A percentile compares a stretch with the other conserved stretches of the same genome.
These are phyloP conservation scores for Lentinula aciculospora DNA, from an alignment of 768 basidiomycete species.

Conservation along the genomic window DNA sequence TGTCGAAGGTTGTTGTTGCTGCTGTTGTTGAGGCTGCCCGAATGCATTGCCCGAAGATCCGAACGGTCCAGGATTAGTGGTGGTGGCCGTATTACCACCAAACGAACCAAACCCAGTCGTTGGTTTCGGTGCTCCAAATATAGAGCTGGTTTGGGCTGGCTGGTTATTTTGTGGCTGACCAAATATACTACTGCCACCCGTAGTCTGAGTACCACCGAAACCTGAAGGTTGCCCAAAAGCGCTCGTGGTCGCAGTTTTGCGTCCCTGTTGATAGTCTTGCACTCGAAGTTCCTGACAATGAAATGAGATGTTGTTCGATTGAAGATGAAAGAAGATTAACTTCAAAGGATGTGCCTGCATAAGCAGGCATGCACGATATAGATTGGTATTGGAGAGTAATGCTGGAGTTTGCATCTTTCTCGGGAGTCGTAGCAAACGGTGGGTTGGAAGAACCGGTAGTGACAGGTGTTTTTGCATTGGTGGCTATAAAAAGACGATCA, in stretches of 20 bases:
- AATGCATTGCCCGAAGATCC: slow-evolving; percentile 43
- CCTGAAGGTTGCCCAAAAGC: slow-evolving; percentile 52
- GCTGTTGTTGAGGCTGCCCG: slow-evolving; percentile 32
- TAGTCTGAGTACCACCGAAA: slow-evolving; percentile 39
- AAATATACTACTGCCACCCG: slow-evolving; percentile 38
- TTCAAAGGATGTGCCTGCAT: slow-evolving; percentile 74
- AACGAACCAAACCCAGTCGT: slow-evolving; percentile 74
- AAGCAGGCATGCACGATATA: slow-evolving; percentile 76
- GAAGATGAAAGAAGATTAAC: slow-evolving; percentile 30
- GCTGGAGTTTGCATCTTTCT: slow-evolving; percentile 57
- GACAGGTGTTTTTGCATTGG: slow-evolving; percentile 37
- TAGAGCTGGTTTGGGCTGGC: slow-evolving; percentile 15
- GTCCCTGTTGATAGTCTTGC: slow-evolving; percentile 72
- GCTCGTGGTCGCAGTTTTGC: slow-evolving; percentile 48
- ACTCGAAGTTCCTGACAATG: slow-evolving; percentile 57
- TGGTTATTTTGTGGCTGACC: slow-evolving; percentile 29
- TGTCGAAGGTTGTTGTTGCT: slow-evolving; percentile 15
- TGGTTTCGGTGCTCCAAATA: slow-evolving; percentile 68
- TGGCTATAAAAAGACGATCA: slow-evolving; percentile 25
- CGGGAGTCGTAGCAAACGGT: slow-evolving; percentile 48
- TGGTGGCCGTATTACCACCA: slow-evolving; percentile 37
- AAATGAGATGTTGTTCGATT: slow-evolving; percentile 9
- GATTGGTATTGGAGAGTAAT: slow-evolving; percentile 70
- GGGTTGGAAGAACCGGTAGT: slow-evolving; percentile 70
- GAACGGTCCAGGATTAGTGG: slow-evolving; percentile 40